Evolutionary conservation across 257 asterid species (phyloP).

Genomic region (Solanum virginianum): DNA sequence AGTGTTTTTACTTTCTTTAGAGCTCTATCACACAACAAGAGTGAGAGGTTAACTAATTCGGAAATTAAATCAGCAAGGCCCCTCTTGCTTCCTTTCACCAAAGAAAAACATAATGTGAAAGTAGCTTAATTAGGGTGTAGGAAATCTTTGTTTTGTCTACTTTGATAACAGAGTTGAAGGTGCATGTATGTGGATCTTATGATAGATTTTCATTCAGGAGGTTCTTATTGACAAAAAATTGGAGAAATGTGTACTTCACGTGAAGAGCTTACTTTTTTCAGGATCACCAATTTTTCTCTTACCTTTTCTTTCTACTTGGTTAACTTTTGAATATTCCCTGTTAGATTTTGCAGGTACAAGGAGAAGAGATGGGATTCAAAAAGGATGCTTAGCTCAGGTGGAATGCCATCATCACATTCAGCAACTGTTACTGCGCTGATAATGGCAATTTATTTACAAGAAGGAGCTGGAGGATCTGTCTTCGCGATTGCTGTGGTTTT

Average conservation of each 20-base stretch:
- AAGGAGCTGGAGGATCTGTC: slow-evolving; percentile 64
- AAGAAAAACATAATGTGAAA: background rate
- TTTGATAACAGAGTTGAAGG: background rate
- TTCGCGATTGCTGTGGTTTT: slow-evolving; percentile 84
- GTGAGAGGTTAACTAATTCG: background rate
- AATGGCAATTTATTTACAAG: slow-evolving; percentile 65
- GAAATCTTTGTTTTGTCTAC: background rate
- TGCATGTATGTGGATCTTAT: background rate
- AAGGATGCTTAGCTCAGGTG: slow-evolving; percentile 91
- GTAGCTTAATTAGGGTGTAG: background rate
- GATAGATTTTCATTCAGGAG: background rate
- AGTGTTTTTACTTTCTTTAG: background rate
- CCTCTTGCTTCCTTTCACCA: background rate
- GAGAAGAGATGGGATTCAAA: slow-evolving; percentile 91
- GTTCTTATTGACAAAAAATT: background rate
- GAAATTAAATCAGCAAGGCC: background rate
- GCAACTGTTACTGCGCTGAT: slow-evolving; percentile 87
- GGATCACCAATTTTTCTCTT: background rate
- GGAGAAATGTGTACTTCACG: background rate
- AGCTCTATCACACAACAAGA: background rate
- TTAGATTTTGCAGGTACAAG: slow-evolving; percentile 76
- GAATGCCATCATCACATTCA: slow-evolving; percentile 99
- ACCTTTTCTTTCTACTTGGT: slow-evolving; percentile 9
- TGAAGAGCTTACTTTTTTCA: background rate
- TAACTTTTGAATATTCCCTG: slow-evolving; percentile 27